Conservation (phyloP, 306 rosid species). For the Benincasa hispida region DNA sequence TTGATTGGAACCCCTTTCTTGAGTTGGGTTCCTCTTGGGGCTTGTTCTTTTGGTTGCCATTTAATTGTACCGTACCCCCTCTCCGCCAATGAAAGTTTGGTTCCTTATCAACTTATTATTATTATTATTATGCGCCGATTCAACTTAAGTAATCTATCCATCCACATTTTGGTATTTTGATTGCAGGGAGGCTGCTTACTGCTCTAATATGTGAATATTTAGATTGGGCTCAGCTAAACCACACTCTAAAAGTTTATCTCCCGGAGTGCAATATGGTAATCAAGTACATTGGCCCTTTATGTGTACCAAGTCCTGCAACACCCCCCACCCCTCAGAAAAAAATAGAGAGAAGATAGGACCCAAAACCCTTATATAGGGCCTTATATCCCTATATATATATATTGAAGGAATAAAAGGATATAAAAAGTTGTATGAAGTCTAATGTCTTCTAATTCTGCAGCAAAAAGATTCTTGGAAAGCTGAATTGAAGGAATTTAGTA, state of each 20-base stretch:
- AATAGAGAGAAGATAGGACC: background rate
- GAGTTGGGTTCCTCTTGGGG: too few species aligned
- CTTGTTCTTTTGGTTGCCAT: too few species aligned
- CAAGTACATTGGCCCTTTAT: background rate
- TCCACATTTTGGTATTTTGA: background rate
- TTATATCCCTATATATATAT: too few species aligned
- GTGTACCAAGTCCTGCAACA: background rate
- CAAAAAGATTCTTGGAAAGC: conserved; percentile 90
- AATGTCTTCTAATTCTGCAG: conserved; percentile 26
- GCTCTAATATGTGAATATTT: conserved; percentile 85
- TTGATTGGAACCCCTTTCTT: too few species aligned
- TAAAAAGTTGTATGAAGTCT: background rate
- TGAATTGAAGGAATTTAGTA: conserved; percentile 85
- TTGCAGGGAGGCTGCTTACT: conserved; percentile 88
- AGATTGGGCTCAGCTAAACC: conserved; percentile 96
- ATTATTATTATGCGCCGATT: too few species aligned
- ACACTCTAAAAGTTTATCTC: conserved; percentile 80
- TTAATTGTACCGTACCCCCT: too few species aligned
- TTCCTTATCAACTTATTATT: background rate
- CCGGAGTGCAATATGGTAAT: conserved; percentile 98
- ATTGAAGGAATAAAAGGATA: background rate
- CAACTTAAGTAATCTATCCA: background rate
- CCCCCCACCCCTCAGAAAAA: background rate
- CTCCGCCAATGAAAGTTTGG: background rate
- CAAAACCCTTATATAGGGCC: too few species aligned